Evolutionary conservation across 2,329 filamentous ascomycete genomes (phyloP).

Genomic region (Zarea fungicola): DNA sequence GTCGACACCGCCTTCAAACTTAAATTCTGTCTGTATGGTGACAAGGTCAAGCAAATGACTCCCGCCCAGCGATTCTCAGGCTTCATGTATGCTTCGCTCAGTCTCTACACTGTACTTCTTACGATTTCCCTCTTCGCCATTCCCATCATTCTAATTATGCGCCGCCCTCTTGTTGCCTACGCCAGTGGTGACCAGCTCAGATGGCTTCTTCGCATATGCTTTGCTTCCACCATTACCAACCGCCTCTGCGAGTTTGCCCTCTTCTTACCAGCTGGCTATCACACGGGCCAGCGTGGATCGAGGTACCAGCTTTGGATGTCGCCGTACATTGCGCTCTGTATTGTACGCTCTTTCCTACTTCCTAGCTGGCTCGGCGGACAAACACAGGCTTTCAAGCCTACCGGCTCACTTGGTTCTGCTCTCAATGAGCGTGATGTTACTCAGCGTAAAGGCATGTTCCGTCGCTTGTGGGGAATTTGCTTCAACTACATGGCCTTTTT

Average conservation of each 20-base stretch:
- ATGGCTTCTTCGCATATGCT: constrained; percentile 53
- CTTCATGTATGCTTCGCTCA: constrained; percentile 51
- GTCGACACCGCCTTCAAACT: constrained; percentile 56
- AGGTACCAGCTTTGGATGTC: constrained; percentile 59
- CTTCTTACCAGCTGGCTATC: constrained; percentile 55
- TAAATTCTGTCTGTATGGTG: constrained; percentile 53
- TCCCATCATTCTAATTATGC: constrained; percentile 52
- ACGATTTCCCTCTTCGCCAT: constrained; percentile 52
- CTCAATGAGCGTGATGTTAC: constrained; percentile 54
- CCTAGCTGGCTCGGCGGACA: constrained; percentile 56
- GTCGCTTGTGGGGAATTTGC: constrained; percentile 49
- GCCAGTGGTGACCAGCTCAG: constrained; percentile 47
- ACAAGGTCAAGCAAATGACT: constrained; percentile 47
- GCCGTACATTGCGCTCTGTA: constrained; percentile 53
- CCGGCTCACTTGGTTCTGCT: constrained; percentile 50
- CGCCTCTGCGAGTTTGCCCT: constrained; percentile 53
- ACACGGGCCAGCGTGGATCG: constrained; percentile 51
- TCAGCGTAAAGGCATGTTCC: constrained; percentile 46
- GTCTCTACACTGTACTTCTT: constrained; percentile 51
- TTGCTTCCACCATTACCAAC: constrained; percentile 44
- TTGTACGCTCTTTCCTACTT: constrained; percentile 53
- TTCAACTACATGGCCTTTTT: constrained; percentile 52
- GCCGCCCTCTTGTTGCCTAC: constrained; percentile 53
- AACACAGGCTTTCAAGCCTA: constrained; percentile 54
- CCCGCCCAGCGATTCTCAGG: constrained; percentile 54